Evolutionary conservation across 2,329 filamentous ascomycete species (phyloP).

Genomic region (Cladosporium sp.): DNA sequence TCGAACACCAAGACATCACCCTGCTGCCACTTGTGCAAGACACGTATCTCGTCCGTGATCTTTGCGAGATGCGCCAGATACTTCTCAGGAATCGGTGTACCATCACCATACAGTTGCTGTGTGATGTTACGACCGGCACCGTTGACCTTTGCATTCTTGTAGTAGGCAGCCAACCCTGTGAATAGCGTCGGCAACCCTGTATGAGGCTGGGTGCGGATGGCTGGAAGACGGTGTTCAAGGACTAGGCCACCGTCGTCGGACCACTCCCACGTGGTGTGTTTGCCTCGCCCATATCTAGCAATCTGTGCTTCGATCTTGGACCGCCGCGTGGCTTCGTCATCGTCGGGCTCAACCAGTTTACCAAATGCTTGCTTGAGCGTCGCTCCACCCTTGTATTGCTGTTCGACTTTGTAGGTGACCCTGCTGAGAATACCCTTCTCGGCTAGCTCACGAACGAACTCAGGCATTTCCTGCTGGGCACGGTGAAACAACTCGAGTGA

Average conservation of each 20-base stretch:
- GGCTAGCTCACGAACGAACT: slow-evolving; percentile 46
- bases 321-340: slow-evolving; percentile 44
- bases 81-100: slow-evolving; percentile 49
- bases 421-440: slow-evolving; percentile 48
- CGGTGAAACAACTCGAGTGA: slow-evolving; percentile 50
- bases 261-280: slow-evolving; percentile 53
- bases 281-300: slow-evolving; percentile 46
- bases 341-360: slow-evolving; percentile 47
- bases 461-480: slow-evolving; percentile 48
- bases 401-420: slow-evolving; percentile 46
- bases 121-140: slow-evolving; percentile 37
- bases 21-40: slow-evolving; percentile 50
- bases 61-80: slow-evolving; percentile 44
- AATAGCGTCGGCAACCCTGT: slow-evolving; percentile 50
- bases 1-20: slow-evolving; percentile 53
- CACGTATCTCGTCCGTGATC: slow-evolving; percentile 52
- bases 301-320: slow-evolving; percentile 54
- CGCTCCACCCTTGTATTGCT: slow-evolving; percentile 49
- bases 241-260: slow-evolving; percentile 43
- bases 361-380: slow-evolving; percentile 51
- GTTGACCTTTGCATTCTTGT: slow-evolving; percentile 38
- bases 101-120: slow-evolving; percentile 48
- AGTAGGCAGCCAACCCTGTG: slow-evolving; percentile 49
- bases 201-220: slow-evolving; percentile 48
- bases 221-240: slow-evolving; percentile 49